Conservation (phyloP, 2,329 filamentous ascomycete genomes). For the Colletotrichum tamarilloi region DNA sequence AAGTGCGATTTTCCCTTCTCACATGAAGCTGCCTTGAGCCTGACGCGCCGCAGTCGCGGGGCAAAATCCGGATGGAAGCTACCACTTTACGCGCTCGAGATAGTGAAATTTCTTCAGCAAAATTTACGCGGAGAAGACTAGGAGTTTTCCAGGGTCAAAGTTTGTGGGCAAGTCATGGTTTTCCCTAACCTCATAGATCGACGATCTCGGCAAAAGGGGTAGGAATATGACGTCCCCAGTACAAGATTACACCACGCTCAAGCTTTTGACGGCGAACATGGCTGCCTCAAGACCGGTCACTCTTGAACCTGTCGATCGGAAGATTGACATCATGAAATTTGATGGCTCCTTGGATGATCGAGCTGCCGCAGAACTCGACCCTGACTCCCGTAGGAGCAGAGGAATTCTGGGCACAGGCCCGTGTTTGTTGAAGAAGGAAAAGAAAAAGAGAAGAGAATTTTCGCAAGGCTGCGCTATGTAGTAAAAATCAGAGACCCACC, state of each 20-base stretch:
- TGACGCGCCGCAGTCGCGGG: no score
- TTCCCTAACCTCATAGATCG: conserved; percentile 89
- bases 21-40: not conserved
- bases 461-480: conserved; percentile 33
- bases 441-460: conserved; percentile 44
- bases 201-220: conserved; percentile 89
- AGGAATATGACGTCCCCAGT: conserved; percentile 85
- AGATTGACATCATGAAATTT: conserved; percentile 80
- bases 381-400: conserved; percentile 70
- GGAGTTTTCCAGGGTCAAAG: not conserved
- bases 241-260: conserved; percentile 72
- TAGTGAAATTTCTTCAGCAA: not conserved
- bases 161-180: conserved; percentile 86
- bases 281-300: conserved; percentile 70
- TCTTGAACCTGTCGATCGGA: conserved; percentile 98
- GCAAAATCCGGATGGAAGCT: not conserved
- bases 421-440: conserved; percentile 58
- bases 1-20: not conserved
- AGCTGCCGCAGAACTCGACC: conserved; percentile 86
- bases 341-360: conserved; percentile 87
- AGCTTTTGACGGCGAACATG: conserved; percentile 73
- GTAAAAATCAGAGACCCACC: conserved; percentile 26
- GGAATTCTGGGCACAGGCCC: conserved; percentile 92
- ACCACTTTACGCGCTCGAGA: not conserved
- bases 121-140: not conserved